Evolutionary conservation across 106 monocot species (phyloP).

Genomic region (Acorus calamus): DNA sequence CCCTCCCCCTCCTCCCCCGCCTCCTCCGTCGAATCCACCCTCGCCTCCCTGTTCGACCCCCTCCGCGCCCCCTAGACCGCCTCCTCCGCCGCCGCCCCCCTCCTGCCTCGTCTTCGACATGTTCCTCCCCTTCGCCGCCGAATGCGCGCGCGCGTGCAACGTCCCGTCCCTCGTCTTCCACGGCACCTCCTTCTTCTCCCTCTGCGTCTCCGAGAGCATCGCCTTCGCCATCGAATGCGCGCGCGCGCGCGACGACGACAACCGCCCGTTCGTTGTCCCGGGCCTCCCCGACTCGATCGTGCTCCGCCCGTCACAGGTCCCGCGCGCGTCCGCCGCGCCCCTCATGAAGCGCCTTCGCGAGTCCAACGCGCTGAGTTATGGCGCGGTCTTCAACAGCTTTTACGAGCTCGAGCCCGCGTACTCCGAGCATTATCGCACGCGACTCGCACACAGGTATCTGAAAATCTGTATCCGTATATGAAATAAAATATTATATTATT

Average conservation of each 20-base stretch:
- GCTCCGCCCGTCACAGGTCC: slow-evolving; percentile 8
- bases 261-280: slow-evolving; percentile 7
- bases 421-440: too few relatives aligned
- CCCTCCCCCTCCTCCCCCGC: slow-evolving; percentile 8
- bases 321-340: neutral
- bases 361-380: slow-evolving; percentile 6
- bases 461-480: too few relatives aligned
- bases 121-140: slow-evolving; percentile 23
- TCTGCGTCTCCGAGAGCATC: neutral
- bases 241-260: neutral
- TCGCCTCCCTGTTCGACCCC: neutral
- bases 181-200: slow-evolving; percentile 20
- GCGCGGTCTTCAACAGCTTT: slow-evolving; percentile 21
- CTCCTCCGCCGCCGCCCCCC: slow-evolving; percentile 19
- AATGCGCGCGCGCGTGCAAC: slow-evolving; percentile 11
- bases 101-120: slow-evolving; percentile 29
- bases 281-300: slow-evolving; percentile 32
- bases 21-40: neutral
- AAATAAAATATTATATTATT: too few relatives aligned
- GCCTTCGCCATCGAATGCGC: neutral
- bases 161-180: slow-evolving; percentile 27
- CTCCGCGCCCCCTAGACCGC: too few relatives aligned
- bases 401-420: too few relatives aligned
- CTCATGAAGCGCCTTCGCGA: neutral
- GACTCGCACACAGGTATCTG: too few relatives aligned